Evolutionary conservation across 1,139 yeast genomes (phyloP).

Genomic region (Arxiozyma bovina): DNA sequence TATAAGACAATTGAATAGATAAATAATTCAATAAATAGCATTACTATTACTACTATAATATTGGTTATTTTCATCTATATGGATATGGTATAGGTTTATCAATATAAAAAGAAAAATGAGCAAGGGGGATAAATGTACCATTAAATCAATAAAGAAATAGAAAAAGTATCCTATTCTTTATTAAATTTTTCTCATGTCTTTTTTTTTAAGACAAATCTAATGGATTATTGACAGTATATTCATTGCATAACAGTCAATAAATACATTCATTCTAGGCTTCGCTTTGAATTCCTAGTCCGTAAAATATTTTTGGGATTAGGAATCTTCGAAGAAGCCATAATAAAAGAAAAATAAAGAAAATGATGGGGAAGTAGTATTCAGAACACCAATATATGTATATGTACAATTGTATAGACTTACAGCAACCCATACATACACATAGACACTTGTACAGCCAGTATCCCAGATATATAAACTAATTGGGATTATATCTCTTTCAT

Average conservation of each 20-base stretch:
- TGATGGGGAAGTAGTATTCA: no score
- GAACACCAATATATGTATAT: not conserved
- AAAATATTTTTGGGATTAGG: conserved; percentile 35
- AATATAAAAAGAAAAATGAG: not conserved
- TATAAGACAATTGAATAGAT: not conserved
- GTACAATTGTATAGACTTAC: not conserved
- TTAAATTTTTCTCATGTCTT: conserved; percentile 7
- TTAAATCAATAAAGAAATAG: conserved; percentile 11
- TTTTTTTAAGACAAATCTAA: conserved; percentile 15
- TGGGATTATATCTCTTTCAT: no score
- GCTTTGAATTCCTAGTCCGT: conserved; percentile 63
- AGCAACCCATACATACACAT: not conserved
- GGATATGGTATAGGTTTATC: not conserved
- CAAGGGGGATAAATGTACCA: conserved; percentile 14
- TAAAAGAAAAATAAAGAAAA: not conserved
- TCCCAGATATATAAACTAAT: no score
- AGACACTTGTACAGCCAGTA: not conserved
- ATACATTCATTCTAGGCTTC: conserved; percentile 45
- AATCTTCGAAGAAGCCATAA: conserved; percentile 63
- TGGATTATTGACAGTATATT: conserved; percentile 13
- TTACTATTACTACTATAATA: not conserved
- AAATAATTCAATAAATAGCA: not conserved
- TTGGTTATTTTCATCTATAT: no score
- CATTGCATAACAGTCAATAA: conserved; percentile 3
- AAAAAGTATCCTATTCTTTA: conserved; percentile 10